Evolutionary conservation across 2,329 filamentous ascomycete species (phyloP), one percentile per base, ranked within the genome.

Genomic region (Paradendryphiella salina): DNA sequence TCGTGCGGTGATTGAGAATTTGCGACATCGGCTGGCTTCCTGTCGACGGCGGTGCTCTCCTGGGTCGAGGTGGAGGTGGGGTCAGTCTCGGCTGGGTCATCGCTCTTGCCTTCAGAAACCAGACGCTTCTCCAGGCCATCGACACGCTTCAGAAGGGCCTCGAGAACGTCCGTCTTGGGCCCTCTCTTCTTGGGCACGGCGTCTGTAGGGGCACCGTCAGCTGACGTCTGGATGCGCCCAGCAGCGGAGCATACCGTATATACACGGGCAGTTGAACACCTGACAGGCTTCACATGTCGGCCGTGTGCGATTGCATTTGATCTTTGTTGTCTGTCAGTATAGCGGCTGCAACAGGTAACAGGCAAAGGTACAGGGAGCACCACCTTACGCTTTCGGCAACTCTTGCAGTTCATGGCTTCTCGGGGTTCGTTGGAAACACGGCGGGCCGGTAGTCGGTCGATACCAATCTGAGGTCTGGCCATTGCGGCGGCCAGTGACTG

Each of bases 331-430:
- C 13, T 46, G 59, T 65, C 47, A 67, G 63, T 36, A 33, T 7
- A n/a, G 18, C 13, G 18, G 23, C n/a, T 14, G 15, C 14, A n/a
- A 35, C 21, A 18, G 1, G 8, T 4, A 13, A 6, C 23, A 50
- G 45, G 46, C 54, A 43, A 35, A 54, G 52, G 58, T 32, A 10
- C 20, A 20, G 35, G 33, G 42, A 42, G 29, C 9, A 37, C 20
- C 74, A 93, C 90, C 86, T 96, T 96, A 77, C 90, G 82, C 76
- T 95, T 95, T 63, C 90, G 84, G 78, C 90, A 96, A 49, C 89
- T 94, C 75, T 96, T 95, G 84, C 90, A 96, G 73, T 96, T 96
- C 90, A 96, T 96, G 28, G 88, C 89, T 78, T 95, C 90, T 65
- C 88, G 85, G 33, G 88, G 89, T 72, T 94, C 88, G 64, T 84